phyloP scores from a whole-genome alignment of 228 moss, liverwort and hornwort species.

The Sphagnum magellanicum region DNA sequence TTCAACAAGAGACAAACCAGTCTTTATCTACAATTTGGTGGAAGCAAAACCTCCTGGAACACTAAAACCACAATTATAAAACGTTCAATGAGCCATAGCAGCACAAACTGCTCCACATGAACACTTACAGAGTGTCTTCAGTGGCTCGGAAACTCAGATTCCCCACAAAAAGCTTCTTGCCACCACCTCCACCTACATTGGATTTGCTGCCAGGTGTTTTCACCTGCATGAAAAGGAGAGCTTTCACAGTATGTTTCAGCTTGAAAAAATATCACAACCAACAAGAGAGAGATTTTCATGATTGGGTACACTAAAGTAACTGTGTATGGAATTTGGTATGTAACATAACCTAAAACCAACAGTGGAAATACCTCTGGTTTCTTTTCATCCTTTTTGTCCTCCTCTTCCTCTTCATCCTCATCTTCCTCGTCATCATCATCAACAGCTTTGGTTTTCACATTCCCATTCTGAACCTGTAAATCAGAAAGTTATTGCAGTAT shows the following conservation, averaged over 20 bases:
- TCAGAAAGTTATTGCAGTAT: not conserved
- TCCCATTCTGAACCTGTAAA: not conserved
- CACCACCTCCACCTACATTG: conserved; percentile 20
- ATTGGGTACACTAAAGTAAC: too few species aligned
- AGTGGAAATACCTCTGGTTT: too few species aligned
- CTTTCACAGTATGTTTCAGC: too few species aligned
- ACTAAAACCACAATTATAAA: too few species aligned
- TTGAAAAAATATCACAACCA: too few species aligned
- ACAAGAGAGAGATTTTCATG: too few species aligned
- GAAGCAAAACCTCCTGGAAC: too few species aligned
- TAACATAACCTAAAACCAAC: too few species aligned
- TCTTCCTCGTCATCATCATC: conserved; percentile 40
- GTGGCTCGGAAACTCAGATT: conserved; percentile 69
- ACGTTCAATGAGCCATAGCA: too few species aligned
- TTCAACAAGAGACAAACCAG: conserved; percentile 77
- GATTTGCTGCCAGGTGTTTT: not conserved
- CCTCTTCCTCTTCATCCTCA: conserved; percentile 23
- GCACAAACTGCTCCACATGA: not conserved
- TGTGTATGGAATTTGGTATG: too few species aligned
- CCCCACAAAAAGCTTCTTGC: conserved; percentile 74
- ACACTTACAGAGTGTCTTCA: conserved; percentile 51
- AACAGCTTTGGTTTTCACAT: conserved; percentile 30
- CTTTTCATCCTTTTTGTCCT: conserved; percentile 25
- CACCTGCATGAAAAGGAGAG: not conserved
- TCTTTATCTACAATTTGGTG: conserved; percentile 17